phyloP scores from a whole-genome alignment of 176 grass and related monocot genomes.

The Pharus latifolius region DNA sequence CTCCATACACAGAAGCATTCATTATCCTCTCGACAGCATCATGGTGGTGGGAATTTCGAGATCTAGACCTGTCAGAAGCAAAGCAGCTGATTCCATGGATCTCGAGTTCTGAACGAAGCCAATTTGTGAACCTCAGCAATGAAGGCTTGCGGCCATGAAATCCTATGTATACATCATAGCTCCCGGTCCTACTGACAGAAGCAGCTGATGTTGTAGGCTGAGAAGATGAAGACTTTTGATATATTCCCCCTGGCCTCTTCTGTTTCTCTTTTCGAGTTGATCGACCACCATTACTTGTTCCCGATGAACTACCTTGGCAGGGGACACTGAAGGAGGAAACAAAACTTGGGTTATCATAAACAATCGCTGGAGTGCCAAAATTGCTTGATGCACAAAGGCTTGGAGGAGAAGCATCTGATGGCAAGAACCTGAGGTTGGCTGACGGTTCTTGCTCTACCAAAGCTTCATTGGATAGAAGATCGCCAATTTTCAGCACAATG shows the following conservation, averaged over 20 bases:
- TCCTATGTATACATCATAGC: constrained; percentile 85
- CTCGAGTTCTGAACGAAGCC: constrained; percentile 90
- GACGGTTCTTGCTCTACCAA: constrained; percentile 15
- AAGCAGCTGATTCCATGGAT: constrained; percentile 94
- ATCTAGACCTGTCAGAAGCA: constrained; percentile 73
- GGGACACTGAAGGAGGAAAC: constrained; percentile 55
- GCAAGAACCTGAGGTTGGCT: constrained; percentile 17
- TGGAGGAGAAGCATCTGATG: constrained; percentile 51
- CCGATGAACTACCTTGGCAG: constrained; percentile 49
- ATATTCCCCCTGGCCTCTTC: constrained; percentile 29
- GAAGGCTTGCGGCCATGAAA: constrained; percentile 90
- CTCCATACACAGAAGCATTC: constrained; percentile 82
- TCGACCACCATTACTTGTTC: constrained; percentile 18
- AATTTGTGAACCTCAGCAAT: constrained; percentile 75
- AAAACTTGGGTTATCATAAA: constrained; percentile 49
- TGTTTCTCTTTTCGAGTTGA: constrained; percentile 45
- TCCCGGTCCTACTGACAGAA: constrained; percentile 48
- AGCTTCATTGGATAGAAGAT: constrained; percentile 31
- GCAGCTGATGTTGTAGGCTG: constrained; percentile 37
- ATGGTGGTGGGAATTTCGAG: constrained; percentile 63
- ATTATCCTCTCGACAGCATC: constrained; percentile 76
- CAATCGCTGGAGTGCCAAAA: constrained; percentile 56
- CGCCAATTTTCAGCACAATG: constrained; percentile 23
- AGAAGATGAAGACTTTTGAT: constrained; percentile 31
- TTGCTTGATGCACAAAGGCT: constrained; percentile 65